A percentile compares a stretch with the other conserved stretches of the same genome.
Evolutionary conservation across 2,329 filamentous ascomycete genomes (phyloP).

Genomic region (Talaromyces marneffei): DNA sequence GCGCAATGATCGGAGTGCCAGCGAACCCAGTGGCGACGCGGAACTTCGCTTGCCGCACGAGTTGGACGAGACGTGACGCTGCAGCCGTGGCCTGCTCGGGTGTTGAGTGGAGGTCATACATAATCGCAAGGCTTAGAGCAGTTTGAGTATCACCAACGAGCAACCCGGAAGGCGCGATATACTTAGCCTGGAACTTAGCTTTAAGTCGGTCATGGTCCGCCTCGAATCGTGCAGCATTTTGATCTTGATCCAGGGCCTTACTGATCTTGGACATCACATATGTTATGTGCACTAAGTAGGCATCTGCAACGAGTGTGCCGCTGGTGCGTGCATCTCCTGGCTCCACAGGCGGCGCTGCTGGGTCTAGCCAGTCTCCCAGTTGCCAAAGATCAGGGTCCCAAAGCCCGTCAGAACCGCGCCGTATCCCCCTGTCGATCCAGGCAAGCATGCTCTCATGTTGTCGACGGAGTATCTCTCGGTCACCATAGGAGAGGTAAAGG

Average conservation of each 20-base stretch:
- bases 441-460: conserved; percentile 34
- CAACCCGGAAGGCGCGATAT: conserved; percentile 25
- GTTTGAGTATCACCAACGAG: conserved; percentile 31
- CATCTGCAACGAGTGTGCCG: conserved; percentile 34
- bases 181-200: conserved; percentile 25
- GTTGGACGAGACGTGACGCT: not conserved
- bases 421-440: conserved; percentile 33
- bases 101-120: not conserved
- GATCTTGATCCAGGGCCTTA: conserved; percentile 15
- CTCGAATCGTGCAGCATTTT: conserved; percentile 7
- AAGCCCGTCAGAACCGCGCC: conserved; percentile 27
- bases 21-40: conserved; percentile 34
- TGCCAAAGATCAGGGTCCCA: conserved; percentile 33
- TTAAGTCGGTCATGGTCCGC: not conserved
- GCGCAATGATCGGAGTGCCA: conserved; percentile 26
- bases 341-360: conserved; percentile 28
- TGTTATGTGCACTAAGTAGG: conserved; percentile 34
- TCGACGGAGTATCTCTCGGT: conserved; percentile 28
- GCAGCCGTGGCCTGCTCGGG: not conserved
- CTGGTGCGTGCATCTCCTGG: conserved; percentile 26
- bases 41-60: conserved; percentile 25
- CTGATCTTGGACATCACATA: conserved; percentile 26
- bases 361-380: conserved; percentile 41
- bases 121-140: conserved; percentile 23
- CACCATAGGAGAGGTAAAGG: conserved; percentile 31